Conservation (phyloP, 2,329 filamentous ascomycete species). For the Capronia coronata region DNA sequence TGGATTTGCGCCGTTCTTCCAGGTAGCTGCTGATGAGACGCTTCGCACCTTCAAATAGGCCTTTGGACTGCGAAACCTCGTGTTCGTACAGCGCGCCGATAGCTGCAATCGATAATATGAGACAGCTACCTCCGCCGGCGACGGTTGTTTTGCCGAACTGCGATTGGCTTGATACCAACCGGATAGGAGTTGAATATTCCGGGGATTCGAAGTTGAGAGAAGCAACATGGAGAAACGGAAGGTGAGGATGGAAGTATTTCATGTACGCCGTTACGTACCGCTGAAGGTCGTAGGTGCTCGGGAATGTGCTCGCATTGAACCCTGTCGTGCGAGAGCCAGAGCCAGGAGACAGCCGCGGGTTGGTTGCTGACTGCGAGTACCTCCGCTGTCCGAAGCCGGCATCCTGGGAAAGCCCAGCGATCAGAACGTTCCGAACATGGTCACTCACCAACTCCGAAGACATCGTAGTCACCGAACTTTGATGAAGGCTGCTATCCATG, state of each 20-base stretch:
- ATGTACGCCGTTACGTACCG: slow-evolving; percentile 87
- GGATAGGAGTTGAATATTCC: slow-evolving; percentile 55
- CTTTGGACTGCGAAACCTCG: slow-evolving; percentile 70
- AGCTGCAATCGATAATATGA: slow-evolving; percentile 83
- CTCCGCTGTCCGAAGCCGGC: slow-evolving; percentile 52
- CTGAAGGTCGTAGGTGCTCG: slow-evolving; percentile 77
- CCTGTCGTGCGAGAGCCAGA: slow-evolving; percentile 32
- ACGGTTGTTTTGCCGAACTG: slow-evolving; percentile 50
- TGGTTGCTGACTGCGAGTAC: slow-evolving; percentile 54
- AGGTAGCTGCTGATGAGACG: slow-evolving; percentile 92
- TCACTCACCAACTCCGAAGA: slow-evolving; percentile 62
- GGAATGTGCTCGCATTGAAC: slow-evolving; percentile 53
- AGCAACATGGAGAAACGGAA: slow-evolving; percentile 89
- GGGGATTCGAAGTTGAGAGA: slow-evolving; percentile 84
- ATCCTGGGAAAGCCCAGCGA: slow-evolving; percentile 56
- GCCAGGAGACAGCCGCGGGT: slow-evolving; percentile 44
- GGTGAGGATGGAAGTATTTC: slow-evolving; percentile 84
- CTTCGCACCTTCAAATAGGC: slow-evolving; percentile 87
- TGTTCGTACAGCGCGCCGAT: slow-evolving; percentile 81
- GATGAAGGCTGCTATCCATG: slow-evolving; percentile 54
- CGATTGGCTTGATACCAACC: slow-evolving; percentile 48
- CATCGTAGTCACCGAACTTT: slow-evolving; percentile 55
- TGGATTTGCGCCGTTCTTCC: slow-evolving; percentile 80
- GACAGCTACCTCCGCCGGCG: slow-evolving; percentile 73
- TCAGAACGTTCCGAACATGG: slow-evolving; percentile 56